Evolutionary conservation across 805 yeast species (phyloP).

Genomic region (Suhomyces pyralidae): DNA sequence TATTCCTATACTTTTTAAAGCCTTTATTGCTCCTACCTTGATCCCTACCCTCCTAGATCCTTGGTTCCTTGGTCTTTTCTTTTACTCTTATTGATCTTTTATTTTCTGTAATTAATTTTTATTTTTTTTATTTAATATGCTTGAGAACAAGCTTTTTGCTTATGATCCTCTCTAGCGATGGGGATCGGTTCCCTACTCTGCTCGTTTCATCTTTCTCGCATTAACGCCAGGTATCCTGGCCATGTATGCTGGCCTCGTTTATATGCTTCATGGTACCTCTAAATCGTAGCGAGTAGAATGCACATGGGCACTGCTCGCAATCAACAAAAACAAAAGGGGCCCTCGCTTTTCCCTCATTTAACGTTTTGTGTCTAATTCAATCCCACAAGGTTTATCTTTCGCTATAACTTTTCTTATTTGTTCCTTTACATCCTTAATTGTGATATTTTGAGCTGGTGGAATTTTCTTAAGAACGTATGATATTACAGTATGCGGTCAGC

Average conservation of each 20-base stretch:
- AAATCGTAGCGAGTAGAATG: slow-evolving; percentile 1
- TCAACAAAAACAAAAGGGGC: not conserved
- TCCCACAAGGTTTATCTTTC: not conserved
- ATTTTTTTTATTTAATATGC: not conserved
- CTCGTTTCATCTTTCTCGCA: not conserved
- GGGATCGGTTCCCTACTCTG: not conserved
- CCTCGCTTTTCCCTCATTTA: not conserved
- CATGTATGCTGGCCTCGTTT: not conserved
- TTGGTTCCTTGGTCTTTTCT: not conserved
- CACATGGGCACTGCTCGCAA: not conserved
- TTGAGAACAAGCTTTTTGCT: not conserved
- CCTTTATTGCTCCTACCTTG: not conserved
- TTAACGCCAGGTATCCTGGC: not conserved
- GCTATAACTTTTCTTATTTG: not conserved
- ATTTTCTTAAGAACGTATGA: not conserved
- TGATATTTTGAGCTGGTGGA: not conserved
- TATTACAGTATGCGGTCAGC: not conserved
- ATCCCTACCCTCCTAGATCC: not conserved
- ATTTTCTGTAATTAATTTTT: not conserved
- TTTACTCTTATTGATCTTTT: not conserved
- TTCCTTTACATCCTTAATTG: not conserved
- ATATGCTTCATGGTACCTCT: not conserved
- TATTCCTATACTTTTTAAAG: not conserved
- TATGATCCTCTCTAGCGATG: not conserved
- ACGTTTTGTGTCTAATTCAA: not conserved